Evolutionary conservation across 2,329 filamentous ascomycete genomes (phyloP).

Genomic region (Aspergillus versicolor): DNA sequence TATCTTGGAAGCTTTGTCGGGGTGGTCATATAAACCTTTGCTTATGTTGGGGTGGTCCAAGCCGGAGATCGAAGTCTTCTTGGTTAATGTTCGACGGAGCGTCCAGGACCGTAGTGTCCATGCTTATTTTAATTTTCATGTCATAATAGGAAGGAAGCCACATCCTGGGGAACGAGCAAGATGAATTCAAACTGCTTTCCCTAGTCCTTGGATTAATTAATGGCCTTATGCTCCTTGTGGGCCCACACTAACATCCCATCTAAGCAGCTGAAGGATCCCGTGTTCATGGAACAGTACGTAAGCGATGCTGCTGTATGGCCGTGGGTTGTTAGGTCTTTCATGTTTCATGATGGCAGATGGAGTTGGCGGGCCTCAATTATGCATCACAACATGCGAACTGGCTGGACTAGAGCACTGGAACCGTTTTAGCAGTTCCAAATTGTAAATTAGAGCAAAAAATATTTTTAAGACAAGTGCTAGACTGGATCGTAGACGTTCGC

Average conservation of each 20-base stretch:
- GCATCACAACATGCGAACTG: neutral
- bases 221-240: neutral
- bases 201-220: neutral
- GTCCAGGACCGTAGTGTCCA: conserved; percentile 43
- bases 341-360: neutral
- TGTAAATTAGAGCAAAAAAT: neutral
- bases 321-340: neutral
- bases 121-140: conserved; percentile 41
- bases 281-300: neutral
- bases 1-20: conserved; percentile 44
- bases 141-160: conserved; percentile 40
- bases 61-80: conserved; percentile 47
- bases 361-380: neutral
- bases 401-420: no score
- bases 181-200: conserved; percentile 5
- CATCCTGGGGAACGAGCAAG: conserved; percentile 18
- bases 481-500: neutral
- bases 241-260: neutral
- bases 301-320: neutral
- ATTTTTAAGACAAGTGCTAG: neutral
- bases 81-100: conserved; percentile 44
- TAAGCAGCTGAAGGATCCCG: neutral
- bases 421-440: no score
- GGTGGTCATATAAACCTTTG: conserved; percentile 46
- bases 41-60: conserved; percentile 44